These are phyloP conservation scores for Colletotrichum camelliae DNA, from an alignment of 2,329 filamentous ascomycete genomes.

Conservation along the genomic window DNA sequence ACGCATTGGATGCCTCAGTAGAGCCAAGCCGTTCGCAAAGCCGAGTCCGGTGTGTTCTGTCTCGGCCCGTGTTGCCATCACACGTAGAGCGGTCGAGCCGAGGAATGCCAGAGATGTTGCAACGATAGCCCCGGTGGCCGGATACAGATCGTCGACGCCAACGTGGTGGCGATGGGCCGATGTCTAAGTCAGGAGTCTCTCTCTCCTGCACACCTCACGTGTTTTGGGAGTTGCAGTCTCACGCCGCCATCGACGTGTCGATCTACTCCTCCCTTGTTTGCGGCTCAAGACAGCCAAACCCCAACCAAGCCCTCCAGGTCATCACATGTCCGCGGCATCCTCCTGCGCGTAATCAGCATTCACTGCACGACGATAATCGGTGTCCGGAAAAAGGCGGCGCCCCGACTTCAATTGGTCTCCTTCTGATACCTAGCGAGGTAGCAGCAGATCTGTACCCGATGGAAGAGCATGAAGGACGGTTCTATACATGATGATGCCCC, in stretches of 20 bases:
- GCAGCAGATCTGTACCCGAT: not conserved
- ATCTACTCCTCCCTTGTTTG: not conserved
- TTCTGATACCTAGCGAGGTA: conserved; percentile 6
- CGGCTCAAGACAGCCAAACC: not conserved
- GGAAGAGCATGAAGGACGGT: not conserved
- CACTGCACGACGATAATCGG: not conserved
- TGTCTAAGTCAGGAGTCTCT: not conserved
- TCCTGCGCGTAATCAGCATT: not conserved
- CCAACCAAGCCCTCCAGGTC: not conserved
- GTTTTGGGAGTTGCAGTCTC: not conserved
- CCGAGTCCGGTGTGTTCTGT: not conserved
- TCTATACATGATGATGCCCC: not conserved
- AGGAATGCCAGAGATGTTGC: not conserved
- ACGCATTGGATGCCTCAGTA: not conserved
- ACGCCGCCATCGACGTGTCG: not conserved
- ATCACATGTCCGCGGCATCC: not conserved
- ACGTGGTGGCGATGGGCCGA: conserved; percentile 2
- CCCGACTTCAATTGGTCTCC: not conserved
- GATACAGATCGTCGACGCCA: conserved; percentile 8
- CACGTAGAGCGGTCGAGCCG: not conserved
- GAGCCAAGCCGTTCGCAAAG: not conserved
- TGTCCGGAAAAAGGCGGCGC: not conserved
- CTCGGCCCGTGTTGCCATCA: not conserved
- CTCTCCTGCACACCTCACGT: not conserved
- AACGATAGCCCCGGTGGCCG: not conserved